Conservation (phyloP, 2,329 filamentous ascomycete species). For the Penicillium sp. region DNA sequence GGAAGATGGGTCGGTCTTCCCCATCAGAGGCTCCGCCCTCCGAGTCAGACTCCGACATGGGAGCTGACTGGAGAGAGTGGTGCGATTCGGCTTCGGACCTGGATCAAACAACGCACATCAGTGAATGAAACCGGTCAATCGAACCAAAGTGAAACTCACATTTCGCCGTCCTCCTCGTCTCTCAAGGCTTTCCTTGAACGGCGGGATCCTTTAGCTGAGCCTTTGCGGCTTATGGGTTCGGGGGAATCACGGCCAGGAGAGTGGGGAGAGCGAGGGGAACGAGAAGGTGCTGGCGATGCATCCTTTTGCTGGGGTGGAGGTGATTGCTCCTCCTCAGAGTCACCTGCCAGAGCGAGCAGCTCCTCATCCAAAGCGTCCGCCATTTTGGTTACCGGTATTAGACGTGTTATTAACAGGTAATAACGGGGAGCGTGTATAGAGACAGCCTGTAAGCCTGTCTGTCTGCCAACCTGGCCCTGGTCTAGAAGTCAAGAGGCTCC, state of each 20-base stretch:
- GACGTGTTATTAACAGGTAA: neutral
- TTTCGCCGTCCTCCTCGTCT: conserved; percentile 80
- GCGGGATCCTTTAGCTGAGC: conserved; percentile 42
- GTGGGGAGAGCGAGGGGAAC: conserved; percentile 59
- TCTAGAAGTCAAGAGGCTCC: conserved; percentile 8
- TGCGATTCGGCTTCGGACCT: conserved; percentile 73
- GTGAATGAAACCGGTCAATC: neutral
- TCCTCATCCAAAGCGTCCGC: conserved; percentile 85
- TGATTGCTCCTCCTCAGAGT: conserved; percentile 58
- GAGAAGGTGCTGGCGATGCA: conserved; percentile 57
- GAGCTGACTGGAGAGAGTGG: conserved; percentile 77
- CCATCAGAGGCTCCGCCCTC: conserved; percentile 62
- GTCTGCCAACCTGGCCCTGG: neutral
- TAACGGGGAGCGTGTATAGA: neutral
- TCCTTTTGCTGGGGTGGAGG: conserved; percentile 60
- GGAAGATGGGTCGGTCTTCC: conserved; percentile 64
- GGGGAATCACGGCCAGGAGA: conserved; percentile 39
- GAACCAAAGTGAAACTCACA: conserved; percentile 62
- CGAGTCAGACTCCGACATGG: conserved; percentile 90
- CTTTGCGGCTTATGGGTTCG: conserved; percentile 53
- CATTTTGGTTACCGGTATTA: conserved; percentile 59
- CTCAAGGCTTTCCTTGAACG: conserved; percentile 55
- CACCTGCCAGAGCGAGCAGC: conserved; percentile 87
- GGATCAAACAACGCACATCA: neutral
- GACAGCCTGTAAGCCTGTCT: neutral